Evolutionary conservation across 179 eudicot genomes (phyloP).

Genomic region (Actinidia polygama): DNA sequence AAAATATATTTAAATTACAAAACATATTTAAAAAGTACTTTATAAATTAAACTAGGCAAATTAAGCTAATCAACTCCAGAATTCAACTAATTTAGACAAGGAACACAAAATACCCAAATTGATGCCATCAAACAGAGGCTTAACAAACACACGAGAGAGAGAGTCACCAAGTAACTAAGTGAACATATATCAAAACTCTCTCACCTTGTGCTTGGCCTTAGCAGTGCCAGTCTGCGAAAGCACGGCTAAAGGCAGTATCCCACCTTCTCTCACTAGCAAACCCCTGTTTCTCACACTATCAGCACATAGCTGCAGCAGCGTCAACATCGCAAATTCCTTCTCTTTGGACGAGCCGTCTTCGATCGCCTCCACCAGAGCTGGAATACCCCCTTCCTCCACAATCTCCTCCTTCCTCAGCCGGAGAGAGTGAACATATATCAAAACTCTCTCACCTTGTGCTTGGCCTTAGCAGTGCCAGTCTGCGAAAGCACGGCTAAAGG

Average conservation of each 20-base stretch:
- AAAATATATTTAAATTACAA: too few species aligned
- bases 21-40: too few species aligned
- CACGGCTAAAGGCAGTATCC: conserved; percentile 89
- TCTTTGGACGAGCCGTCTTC: conserved; percentile 75
- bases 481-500: conserved; percentile 90
- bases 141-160: too few species aligned
- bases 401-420: conserved; percentile 64
- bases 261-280: conserved; percentile 86
- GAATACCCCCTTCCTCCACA: conserved; percentile 80
- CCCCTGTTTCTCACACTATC: conserved; percentile 67
- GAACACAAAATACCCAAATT: too few species aligned
- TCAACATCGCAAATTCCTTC: conserved; percentile 87
- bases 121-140: too few species aligned
- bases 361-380: conserved; percentile 78
- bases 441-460: conserved; percentile 92
- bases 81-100: too few species aligned
- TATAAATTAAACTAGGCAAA: too few species aligned
- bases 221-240: conserved; percentile 83
- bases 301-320: conserved; percentile 69
- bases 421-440: too few species aligned
- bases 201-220: conserved; percentile 89
- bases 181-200: too few species aligned
- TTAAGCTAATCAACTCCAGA: too few species aligned
- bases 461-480: conserved; percentile 77
- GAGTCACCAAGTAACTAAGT: too few species aligned